Evolutionary conservation across 1,284 basidiomycete species (phyloP), one percentile per base, ranked within the genome.

Genomic region (Boletus sp.): DNA sequence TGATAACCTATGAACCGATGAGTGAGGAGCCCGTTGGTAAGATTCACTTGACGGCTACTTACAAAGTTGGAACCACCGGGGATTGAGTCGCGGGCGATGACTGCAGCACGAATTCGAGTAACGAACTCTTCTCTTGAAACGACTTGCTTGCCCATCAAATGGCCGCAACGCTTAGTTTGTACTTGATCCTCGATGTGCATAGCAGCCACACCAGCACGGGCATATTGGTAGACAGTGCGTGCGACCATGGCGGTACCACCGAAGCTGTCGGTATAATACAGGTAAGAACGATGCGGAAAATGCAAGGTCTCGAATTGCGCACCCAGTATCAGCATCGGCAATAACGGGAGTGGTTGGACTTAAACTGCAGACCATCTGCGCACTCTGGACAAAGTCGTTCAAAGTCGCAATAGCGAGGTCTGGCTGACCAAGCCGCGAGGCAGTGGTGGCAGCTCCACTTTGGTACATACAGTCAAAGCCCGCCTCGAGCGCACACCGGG

Each of bases 171-270:
- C 66, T 91, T 91, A 6, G 84, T 87, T 62, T 88, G 81, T 3
- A 89, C 85, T 66, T 91, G 88, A 62, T 90, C 88, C 64, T 91
- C 88, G 39, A 91, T 88, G 65, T 91, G 88, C 57, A 88, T 69
- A 0, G 72, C 88, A 5, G 88, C 88, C 27, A 90, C 80, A 20
- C 88, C 88, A 1, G 83, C 80, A 34, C 77, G 75, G 17, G 73
- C 77, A 57, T 91, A 91, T 61, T 85, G 77, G 19, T 71, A 78
- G 10, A 91, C 83, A 2, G 87, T 91, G 34, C 88, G 81, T 19
- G 83, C 84, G 33, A 90, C 81, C 72, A 83, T 89, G 2, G 79
- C 78, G 4, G 88, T 83, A 2, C 84, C 85, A 48, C 88, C 88
- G 51, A 88, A 91, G 5, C 82, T 83, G 13, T 19, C 3, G 26